phyloP scores from a whole-genome alignment of 2,329 filamentous ascomycete genomes.

The Trichoderma simmonsii region DNA sequence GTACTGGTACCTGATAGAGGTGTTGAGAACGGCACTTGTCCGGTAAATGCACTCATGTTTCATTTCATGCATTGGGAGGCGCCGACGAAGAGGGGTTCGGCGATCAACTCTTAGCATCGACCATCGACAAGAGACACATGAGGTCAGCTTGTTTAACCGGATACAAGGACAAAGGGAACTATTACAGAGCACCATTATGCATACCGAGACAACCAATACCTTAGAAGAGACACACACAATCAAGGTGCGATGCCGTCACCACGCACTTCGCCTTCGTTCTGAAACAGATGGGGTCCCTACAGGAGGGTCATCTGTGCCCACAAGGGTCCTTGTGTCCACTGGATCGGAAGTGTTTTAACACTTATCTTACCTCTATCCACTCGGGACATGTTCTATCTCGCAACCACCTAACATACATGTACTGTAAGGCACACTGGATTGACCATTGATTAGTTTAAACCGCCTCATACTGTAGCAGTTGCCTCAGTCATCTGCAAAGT shows the following conservation, averaged over 20 bases:
- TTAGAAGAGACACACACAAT: not conserved
- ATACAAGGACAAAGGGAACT: not conserved
- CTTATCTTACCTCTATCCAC: not conserved
- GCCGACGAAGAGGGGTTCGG: not conserved
- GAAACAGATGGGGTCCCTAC: not conserved
- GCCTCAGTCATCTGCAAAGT: not conserved
- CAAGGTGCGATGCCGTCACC: not conserved
- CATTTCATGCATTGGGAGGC: not conserved
- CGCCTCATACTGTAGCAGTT: not conserved
- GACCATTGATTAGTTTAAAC: not conserved
- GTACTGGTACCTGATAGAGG: not conserved
- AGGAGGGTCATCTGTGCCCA: not conserved
- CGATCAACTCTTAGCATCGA: not conserved
- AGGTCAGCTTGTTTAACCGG: not conserved
- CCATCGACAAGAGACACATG: not conserved
- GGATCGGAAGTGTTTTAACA: not conserved
- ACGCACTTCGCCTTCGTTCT: not conserved
- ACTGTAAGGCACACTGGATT: not conserved
- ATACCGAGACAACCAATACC: not conserved
- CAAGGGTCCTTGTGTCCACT: not conserved
- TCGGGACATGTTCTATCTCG: not conserved
- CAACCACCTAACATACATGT: not conserved
- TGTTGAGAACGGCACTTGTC: not conserved
- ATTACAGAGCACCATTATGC: not conserved
- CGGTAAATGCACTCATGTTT: not conserved